Percentiles rank a stretch among this genome's conserved stretches.
Conservation (phyloP, 2,329 filamentous ascomycete species). For the Colletotrichum melonis region DNA sequence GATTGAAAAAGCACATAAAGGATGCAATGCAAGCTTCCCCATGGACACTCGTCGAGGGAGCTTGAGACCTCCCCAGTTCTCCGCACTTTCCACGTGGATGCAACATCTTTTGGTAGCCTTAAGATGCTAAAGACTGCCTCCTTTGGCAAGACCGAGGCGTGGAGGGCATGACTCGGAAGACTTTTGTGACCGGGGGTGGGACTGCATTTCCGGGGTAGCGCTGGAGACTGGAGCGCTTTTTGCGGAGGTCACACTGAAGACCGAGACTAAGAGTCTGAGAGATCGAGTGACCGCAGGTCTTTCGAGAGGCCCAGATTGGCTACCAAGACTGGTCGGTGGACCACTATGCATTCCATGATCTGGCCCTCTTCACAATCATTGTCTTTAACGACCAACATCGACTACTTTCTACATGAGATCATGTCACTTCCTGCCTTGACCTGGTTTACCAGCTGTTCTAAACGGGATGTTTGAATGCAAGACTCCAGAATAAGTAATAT, state of each 20-base stretch:
- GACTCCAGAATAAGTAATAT: background rate
- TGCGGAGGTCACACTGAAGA: constrained; percentile 7
- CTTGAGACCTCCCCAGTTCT: constrained; percentile 8
- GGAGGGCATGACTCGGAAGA: constrained; percentile 9
- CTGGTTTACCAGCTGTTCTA: background rate
- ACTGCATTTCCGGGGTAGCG: background rate
- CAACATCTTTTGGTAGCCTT: background rate
- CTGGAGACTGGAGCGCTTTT: background rate
- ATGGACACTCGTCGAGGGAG: background rate
- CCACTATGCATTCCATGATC: too few species aligned
- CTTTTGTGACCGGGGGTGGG: constrained; percentile 6
- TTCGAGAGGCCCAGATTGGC: background rate
- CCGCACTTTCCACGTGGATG: constrained; percentile 25
- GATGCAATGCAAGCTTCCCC: constrained; percentile 1
- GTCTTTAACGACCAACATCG: background rate
- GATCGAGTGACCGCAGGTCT: background rate
- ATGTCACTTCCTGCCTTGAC: background rate
- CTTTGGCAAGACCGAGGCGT: constrained; percentile 4
- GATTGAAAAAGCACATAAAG: background rate
- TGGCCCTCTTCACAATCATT: too few species aligned
- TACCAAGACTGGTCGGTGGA: background rate
- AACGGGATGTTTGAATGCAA: background rate
- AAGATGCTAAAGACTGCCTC: constrained; percentile 17
- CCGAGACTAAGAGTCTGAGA: background rate
- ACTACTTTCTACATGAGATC: background rate